phyloP scores from a whole-genome alignment of 169 alveolate genomes.

The Cryptosporidium xiaoi region DNA sequence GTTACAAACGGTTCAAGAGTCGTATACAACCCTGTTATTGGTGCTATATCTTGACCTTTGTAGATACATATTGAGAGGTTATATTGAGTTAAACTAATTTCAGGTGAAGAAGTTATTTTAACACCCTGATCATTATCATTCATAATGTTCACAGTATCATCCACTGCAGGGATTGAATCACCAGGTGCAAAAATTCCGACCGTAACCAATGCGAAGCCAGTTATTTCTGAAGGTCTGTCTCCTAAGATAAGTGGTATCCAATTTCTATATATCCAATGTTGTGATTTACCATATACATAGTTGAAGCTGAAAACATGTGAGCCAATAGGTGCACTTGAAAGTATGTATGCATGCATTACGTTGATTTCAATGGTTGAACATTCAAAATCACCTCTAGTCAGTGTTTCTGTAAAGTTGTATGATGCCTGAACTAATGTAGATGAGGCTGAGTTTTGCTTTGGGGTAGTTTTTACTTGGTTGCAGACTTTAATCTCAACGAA shows the following conservation, averaged over 20 bases:
- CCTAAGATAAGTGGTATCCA: constrained; percentile 83
- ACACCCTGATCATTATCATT: constrained; percentile 57
- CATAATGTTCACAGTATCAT: constrained; percentile 78
- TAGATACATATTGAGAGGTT: constrained; percentile 77
- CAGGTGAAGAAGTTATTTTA: constrained; percentile 56
- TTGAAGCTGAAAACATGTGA: constrained; percentile 85
- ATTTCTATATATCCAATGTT: constrained; percentile 86
- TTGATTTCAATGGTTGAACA: constrained; percentile 84
- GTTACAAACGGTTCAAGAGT: constrained; percentile 84
- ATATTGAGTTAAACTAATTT: constrained; percentile 69
- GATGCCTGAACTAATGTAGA: constrained; percentile 84
- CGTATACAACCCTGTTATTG: constrained; percentile 75
- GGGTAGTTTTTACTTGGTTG: constrained; percentile 77
- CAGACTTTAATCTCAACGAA: constrained; percentile 80
- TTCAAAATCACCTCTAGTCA: constrained; percentile 81
- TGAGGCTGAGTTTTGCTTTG: constrained; percentile 82
- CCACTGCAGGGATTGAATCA: constrained; percentile 85
- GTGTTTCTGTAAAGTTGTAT: constrained; percentile 84
- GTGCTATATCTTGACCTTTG: constrained; percentile 81
- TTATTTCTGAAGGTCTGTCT: constrained; percentile 78
- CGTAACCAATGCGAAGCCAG: constrained; percentile 82
- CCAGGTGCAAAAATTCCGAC: constrained; percentile 89
- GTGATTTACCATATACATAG: constrained; percentile 83
- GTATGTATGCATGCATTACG: constrained; percentile 83
- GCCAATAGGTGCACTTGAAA: constrained; percentile 85